Base-by-base conservation (phyloP, 2,329 filamentous ascomycete genomes). In the Diaporthe velutina region DNA sequence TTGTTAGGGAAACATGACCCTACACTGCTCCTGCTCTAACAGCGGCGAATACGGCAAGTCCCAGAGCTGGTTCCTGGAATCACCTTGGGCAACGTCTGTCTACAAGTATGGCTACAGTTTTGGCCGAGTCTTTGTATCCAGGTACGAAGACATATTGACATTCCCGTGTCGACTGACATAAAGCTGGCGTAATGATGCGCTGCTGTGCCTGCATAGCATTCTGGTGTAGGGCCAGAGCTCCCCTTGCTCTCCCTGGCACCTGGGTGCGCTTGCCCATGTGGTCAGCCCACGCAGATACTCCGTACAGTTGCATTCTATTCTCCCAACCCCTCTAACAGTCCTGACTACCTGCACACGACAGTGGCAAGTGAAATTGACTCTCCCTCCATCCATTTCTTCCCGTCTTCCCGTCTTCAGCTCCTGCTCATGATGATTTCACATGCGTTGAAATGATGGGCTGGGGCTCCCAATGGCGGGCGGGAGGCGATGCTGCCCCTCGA, bases 381-480 rank as follows among this genome's bases (percentile, higher is more conserved):
- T n/a, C n/a, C n/a, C n/a, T n/a, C n/a, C n/a, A n/a, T n/a, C n/a
- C n/a, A n/a, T n/a, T n/a, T n/a, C n/a, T n/a, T n/a, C n/a, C n/a
- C n/a, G n/a, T n/a, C n/a, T n/a, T 6, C 28, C 25, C 50, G 15
- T 25, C 30, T 61, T 30, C 57, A 38, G 45, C 64, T 28, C 30
- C n/a, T 22, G 28, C 15, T 50, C 57, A 25, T 71, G 66, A 64
- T 64, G 66, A 64, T 71, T 76, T 72, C 67, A 76, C 72, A 70
- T 74, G 74, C 58, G 58, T 71, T 58, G 57, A 74, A 74, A 17
- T 60, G 25, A 42, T 60, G 40, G 70, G 13, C 35, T n/a, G 25
- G 54, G 42, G 50, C 60, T 35, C n/a, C 74, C 71, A 73, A 74
- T 74, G 25, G 55, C 33, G 35, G 30, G 38, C 71, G 22, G 58